Evolutionary conservation across 306 rosid genomes (phyloP).

Genomic region (Trifolium fragiferum): DNA sequence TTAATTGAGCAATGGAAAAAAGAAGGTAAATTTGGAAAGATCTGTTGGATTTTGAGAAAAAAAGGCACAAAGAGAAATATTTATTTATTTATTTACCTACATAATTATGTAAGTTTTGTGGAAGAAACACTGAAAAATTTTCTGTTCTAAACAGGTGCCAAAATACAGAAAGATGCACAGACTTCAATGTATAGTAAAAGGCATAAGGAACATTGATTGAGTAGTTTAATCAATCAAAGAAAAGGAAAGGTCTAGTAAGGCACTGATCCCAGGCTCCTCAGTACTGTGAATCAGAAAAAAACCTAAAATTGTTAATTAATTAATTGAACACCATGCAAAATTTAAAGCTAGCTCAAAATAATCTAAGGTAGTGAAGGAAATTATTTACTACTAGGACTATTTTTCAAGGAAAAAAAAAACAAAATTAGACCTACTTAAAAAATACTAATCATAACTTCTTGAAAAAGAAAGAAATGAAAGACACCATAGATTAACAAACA

Average conservation of each 20-base stretch:
- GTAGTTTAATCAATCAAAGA: conserved; percentile 73
- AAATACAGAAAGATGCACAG: conserved; percentile 51
- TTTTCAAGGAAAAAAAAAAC: background rate
- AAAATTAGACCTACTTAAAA: too few relatives aligned
- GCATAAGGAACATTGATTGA: conserved; percentile 87
- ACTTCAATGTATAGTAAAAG: conserved; percentile 68
- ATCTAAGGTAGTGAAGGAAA: too few relatives aligned
- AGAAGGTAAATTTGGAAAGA: conserved; percentile 22
- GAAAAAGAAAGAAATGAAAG: conserved; percentile 7
- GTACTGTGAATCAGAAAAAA: conserved; percentile 54
- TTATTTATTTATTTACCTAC: conserved; percentile 7
- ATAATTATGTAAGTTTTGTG: conserved; percentile 33
- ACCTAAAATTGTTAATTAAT: background rate
- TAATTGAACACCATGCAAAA: background rate
- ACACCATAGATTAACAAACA: conserved; percentile 32
- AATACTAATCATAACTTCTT: conserved; percentile 2
- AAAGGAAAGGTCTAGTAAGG: conserved; percentile 49
- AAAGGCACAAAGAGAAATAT: conserved; percentile 36
- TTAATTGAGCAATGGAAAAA: conserved; percentile 24
- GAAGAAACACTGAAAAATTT: conserved; percentile 52
- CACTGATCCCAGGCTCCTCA: conserved; percentile 59
- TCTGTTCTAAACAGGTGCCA: conserved; percentile 38
- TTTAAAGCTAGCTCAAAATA: background rate
- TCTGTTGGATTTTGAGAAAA: conserved; percentile 32
- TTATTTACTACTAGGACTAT: too few relatives aligned